Base-by-base conservation (phyloP, 495 filamentous ascomycete genomes). In the Collariella sp. region DNA sequence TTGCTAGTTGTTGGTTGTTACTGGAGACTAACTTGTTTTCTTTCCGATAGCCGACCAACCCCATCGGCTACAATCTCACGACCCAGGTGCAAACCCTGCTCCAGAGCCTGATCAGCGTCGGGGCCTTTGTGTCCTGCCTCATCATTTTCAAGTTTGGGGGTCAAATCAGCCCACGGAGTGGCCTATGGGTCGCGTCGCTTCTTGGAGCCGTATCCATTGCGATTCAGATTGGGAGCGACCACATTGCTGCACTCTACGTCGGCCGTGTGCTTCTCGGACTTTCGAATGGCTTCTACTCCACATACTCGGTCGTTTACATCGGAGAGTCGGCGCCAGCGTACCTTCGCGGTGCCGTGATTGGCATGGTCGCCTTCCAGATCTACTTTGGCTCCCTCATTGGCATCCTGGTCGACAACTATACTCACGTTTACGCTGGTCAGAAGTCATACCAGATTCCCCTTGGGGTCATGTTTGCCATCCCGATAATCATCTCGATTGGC, bases 351-450 rank as follows among this genome's bases (percentile, higher is more conserved):
- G 57, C 76, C 7, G 65, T 65, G 56, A 68, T 83, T 16, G 75
- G 76, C 18, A 69, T 74, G 48, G 77, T 76, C 51, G 70, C 72
- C 50, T 75, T 72, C 50, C 75, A 73, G 66, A 72, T 69, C 2
- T 73, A 69, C 9, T 69, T 81, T 15, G 79, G 80, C 15, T 75
- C 75, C 40, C 71, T 83, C 12, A 66, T 83, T 46, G 82, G 81
- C 29, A 80, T 81, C 15, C 73, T 83, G 19, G 70, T 85, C 44
- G 82, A 84, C 64, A 82, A 81, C 58, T 76, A 73, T 51, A 79
- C 80, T 0, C 66, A 70, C 5, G 40, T 39, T 15, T 39, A 39
- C 71, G 70, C 43, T 69, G 77, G 39, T 47, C 62, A 7, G 16
- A 75, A 67, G 47, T 70, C 76, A 7, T 85, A 83, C 57, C 68